Evolutionary conservation across 495 filamentous ascomycete species (phyloP), one percentile per base, ranked within the genome.

Genomic region (Podospora conica): DNA sequence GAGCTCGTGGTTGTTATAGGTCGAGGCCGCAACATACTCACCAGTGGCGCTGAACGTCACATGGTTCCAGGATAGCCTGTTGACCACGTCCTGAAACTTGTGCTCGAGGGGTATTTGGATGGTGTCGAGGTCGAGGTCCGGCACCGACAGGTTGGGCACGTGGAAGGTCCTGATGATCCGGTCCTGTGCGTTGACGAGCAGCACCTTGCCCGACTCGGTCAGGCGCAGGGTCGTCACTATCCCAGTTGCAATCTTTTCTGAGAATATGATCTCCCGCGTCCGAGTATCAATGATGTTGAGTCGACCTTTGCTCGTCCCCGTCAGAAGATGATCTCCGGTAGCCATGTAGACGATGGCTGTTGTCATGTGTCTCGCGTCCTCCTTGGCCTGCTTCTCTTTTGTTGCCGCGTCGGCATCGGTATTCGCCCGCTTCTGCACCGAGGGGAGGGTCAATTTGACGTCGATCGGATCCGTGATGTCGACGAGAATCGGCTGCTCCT

Each of bases 61-160:
- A 73, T 97, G 91, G 73, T 97, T 98, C 95, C 95, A 99, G 29
- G 89, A 88, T 11, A 97, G 82, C 27, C 90, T 86, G 73, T 98
- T 97, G 21, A 99, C 94, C 3, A 97, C 91, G 75, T 99, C 95
- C 77, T 97, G 93, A 72, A 97, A 98, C 75, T 96, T 97, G 75
- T 98, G 96, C 74, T 99, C 96, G 23, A 97, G 88, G 33, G 93
- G 90, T 22, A 99, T 82, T 65, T 91, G 87, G 70, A 97, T 90
- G 15, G 84, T 88, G 65, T 90, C 87, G 12, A 82, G 82, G 64
- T 89, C 84, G 24, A 90, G 77, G 61, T 84, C 82, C 20, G 79
- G 75, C 5, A 78, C 79, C 9, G 80, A 80, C 40, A 82, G 76
- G 64, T 86, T 81, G 3, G 83, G 82, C 28, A 85, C 67, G 61